These are phyloP conservation scores for Komagataea norvegica DNA, from an alignment of 1,139 yeast genomes.

Conservation along the genomic window DNA sequence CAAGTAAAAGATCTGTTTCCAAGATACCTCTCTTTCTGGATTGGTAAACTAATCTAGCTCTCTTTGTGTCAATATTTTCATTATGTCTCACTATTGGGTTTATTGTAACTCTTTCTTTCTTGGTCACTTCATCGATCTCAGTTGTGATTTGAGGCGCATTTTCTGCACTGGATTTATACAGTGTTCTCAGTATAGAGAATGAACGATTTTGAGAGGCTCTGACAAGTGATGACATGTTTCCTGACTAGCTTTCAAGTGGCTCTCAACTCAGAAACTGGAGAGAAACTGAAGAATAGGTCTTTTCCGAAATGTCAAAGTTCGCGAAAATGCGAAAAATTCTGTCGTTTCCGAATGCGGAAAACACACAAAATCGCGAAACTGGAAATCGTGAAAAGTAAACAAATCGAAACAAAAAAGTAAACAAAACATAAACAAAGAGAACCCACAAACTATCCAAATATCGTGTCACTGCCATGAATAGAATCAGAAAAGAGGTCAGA, in stretches of 20 bases:
- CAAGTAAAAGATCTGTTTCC: slow-evolving; percentile 82
- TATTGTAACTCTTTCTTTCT: slow-evolving; percentile 36
- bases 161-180: slow-evolving; percentile 7
- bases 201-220: slow-evolving; percentile 3
- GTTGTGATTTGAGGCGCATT: slow-evolving; percentile 24
- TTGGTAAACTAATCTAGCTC: slow-evolving; percentile 86
- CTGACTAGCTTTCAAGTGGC: too few relatives aligned
- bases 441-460: background rate
- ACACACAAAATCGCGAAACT: too few relatives aligned
- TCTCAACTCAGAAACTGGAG: too few relatives aligned
- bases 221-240: background rate
- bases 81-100: slow-evolving; percentile 71
- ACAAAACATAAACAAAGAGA: slow-evolving; percentile 2
- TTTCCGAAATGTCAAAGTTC: too few relatives aligned
- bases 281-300: background rate
- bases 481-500: slow-evolving; percentile 11
- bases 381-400: slow-evolving; percentile 4
- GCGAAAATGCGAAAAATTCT: too few relatives aligned
- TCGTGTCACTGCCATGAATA: slow-evolving; percentile 6
- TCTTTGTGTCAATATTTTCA: slow-evolving; percentile 70
- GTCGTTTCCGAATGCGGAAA: slow-evolving; percentile 13
- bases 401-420: slow-evolving; percentile 10
- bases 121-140: slow-evolving; percentile 11
- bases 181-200: slow-evolving; percentile 4
- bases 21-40: slow-evolving; percentile 93